Evolutionary conservation across 164 flowering plant genomes (phyloP).

Genomic region (Vitis rupestris): DNA sequence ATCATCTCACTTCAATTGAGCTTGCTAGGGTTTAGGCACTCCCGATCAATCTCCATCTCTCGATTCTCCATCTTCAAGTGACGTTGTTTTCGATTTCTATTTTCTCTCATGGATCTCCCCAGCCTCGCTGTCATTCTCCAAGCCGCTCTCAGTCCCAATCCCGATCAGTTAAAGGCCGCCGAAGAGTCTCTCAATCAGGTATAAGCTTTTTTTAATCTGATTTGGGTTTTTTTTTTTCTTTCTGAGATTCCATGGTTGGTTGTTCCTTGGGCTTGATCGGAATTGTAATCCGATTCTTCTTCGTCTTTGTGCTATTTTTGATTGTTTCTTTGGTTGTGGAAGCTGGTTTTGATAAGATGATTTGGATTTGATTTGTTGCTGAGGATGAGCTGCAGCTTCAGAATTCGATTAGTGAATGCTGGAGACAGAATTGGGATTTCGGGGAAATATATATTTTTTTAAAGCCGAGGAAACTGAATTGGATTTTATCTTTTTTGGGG

Average conservation of each 20-base stretch:
- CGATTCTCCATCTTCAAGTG: background rate
- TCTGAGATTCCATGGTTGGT: background rate
- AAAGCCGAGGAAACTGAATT: no score
- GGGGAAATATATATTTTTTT: no score
- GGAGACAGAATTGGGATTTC: no score
- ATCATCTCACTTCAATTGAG: background rate
- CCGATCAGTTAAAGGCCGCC: constrained; percentile 84
- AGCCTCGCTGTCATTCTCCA: constrained; percentile 70
- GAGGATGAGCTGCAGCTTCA: no score
- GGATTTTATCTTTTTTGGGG: no score
- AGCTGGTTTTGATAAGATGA: no score
- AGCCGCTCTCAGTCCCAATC: constrained; percentile 92
- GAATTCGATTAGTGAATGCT: no score
- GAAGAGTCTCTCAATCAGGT: constrained; percentile 95
- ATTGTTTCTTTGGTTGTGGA: no score
- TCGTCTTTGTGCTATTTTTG: no score
- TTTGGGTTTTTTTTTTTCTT: background rate
- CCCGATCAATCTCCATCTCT: constrained; percentile 1
- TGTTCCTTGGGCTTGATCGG: no score
- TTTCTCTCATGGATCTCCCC: constrained; percentile 75
- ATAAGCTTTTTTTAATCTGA: background rate
- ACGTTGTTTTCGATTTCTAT: background rate
- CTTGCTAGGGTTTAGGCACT: constrained; percentile 12
- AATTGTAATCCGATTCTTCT: no score
- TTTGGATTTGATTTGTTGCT: no score